Evolutionary conservation across 2,329 filamentous ascomycete genomes (phyloP).

Genomic region (Fusarium sacchari): DNA sequence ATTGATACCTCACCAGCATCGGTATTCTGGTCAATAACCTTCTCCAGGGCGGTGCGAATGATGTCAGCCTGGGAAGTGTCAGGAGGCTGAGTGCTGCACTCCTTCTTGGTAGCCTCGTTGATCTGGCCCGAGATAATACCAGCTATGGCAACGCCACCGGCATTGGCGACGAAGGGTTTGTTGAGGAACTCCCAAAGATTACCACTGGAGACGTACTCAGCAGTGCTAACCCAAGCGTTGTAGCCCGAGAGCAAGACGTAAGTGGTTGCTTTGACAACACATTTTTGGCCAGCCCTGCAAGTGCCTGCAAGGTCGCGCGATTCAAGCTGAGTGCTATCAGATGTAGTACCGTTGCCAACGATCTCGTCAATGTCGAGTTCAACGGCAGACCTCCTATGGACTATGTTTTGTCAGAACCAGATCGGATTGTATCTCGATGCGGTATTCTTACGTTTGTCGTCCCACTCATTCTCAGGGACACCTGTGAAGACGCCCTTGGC

Average conservation of each 20-base stretch:
- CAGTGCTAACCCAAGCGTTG: not conserved
- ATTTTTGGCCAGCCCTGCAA: not conserved
- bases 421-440: accelerated
- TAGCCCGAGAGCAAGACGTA: not conserved
- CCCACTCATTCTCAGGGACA: not conserved
- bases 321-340: not conserved
- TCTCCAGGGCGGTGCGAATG: not conserved
- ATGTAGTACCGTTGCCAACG: not conserved
- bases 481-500: not conserved
- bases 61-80: not conserved
- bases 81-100: not conserved
- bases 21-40: not conserved
- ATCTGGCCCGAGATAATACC: not conserved
- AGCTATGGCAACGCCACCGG: not conserved
- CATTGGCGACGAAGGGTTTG: not conserved
- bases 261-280: not conserved
- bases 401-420: not conserved
- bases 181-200: not conserved
- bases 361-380: not conserved
- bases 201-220: not conserved
- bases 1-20: not conserved
- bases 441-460: not conserved
- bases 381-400: not conserved
- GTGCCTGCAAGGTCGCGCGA: not conserved
- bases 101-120: not conserved